Conservation (phyloP, 768 basidiomycete species). For the Tephrocybe sp. region DNA sequence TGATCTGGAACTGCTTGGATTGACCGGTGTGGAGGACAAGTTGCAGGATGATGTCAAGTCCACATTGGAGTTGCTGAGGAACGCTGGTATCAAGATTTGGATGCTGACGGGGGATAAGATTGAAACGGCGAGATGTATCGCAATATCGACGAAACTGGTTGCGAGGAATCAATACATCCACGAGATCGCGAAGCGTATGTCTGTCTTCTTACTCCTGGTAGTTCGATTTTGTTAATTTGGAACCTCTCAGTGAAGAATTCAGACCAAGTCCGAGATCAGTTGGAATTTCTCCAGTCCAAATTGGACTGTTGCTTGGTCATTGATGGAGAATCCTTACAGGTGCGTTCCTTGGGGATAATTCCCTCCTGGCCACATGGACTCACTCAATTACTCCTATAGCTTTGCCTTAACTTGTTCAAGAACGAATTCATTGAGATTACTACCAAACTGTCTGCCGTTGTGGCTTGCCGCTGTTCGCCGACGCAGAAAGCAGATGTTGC, state of each 20-base stretch:
- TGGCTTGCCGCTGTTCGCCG: constrained; percentile 96
- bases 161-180: constrained; percentile 97
- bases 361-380: background rate
- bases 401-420: constrained; percentile 87
- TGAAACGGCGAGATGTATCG: constrained; percentile 97
- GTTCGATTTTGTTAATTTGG: background rate
- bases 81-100: constrained; percentile 99
- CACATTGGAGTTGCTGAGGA: constrained; percentile 87
- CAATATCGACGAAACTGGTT: constrained; percentile 95
- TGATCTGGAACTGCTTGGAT: constrained; percentile 86
- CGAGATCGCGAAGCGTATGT: constrained; percentile 84
- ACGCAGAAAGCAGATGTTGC: constrained; percentile 99
- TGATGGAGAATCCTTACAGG: constrained; percentile 95
- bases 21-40: constrained; percentile 99
- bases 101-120: constrained; percentile 99
- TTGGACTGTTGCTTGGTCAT: constrained; percentile 97
- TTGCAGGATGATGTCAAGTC: constrained; percentile 95
- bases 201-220: constrained; percentile 21
- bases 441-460: constrained; percentile 93
- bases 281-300: constrained; percentile 93
- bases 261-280: constrained; percentile 78
- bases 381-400: constrained; percentile 39
- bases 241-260: constrained; percentile 71
- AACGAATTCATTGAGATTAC: constrained; percentile 95
- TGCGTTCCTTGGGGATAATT: constrained; percentile 26